Evolutionary conservation across 371 early-diverging fungal genomes (phyloP).

Genomic region (Apophysomyces trapeziformis): DNA sequence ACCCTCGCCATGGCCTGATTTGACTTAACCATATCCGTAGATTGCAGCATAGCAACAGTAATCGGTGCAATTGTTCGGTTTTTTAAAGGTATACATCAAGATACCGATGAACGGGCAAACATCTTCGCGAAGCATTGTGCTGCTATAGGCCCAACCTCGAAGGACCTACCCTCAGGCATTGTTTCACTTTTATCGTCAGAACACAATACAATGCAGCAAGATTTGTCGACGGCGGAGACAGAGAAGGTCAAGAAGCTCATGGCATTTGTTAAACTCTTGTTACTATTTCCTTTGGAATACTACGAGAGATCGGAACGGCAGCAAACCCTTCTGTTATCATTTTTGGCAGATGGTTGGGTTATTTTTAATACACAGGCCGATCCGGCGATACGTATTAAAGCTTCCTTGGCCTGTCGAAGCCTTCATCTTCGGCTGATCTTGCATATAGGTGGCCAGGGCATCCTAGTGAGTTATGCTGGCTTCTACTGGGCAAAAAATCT

Average conservation of each 20-base stretch:
- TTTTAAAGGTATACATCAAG: slow-evolving; percentile 18
- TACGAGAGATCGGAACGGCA: slow-evolving; percentile 54
- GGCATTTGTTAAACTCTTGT: slow-evolving; percentile 30
- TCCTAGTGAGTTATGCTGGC: slow-evolving; percentile 36
- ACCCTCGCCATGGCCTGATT: slow-evolving; percentile 7
- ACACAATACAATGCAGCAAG: slow-evolving; percentile 22
- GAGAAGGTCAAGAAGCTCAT: slow-evolving; percentile 20
- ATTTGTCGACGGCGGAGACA: neutral
- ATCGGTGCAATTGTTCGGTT: slow-evolving; percentile 17
- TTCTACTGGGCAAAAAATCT: neutral
- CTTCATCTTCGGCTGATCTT: slow-evolving; percentile 35
- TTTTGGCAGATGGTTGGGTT: slow-evolving; percentile 47
- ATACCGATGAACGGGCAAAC: slow-evolving; percentile 20
- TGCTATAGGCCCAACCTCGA: neutral
- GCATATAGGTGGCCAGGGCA: slow-evolving; percentile 38
- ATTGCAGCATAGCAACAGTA: slow-evolving; percentile 28
- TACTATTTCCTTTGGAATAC: slow-evolving; percentile 59
- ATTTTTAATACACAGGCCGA: slow-evolving; percentile 27
- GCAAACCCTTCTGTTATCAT: slow-evolving; percentile 39
- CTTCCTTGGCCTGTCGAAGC: slow-evolving; percentile 40
- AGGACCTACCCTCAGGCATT: neutral
- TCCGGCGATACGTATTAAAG: slow-evolving; percentile 26
- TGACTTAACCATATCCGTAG: slow-evolving; percentile 13
- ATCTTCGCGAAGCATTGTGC: slow-evolving; percentile 18
- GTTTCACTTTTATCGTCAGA: neutral